Evolutionary conservation across 495 filamentous ascomycete species (phyloP).

Genomic region (Elasticomyces elasticus): DNA sequence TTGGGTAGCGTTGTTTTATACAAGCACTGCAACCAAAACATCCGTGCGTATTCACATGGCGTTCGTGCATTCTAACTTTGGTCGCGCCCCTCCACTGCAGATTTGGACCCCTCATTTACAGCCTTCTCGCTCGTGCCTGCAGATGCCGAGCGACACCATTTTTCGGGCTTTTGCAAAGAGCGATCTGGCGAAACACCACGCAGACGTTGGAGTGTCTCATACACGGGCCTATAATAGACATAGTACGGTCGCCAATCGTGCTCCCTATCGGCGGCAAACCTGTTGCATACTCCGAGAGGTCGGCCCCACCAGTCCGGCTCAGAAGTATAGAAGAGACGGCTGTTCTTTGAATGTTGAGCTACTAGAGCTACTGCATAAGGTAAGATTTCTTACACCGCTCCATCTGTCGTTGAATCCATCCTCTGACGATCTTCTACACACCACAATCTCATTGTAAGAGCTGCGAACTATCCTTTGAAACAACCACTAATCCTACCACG

Average conservation of each 20-base stretch:
- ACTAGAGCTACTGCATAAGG: not conserved
- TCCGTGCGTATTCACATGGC: not conserved
- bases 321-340: not conserved
- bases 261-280: too few relatives aligned
- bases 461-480: not conserved
- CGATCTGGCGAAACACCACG: not conserved
- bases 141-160: too few relatives aligned
- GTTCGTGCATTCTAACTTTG: not conserved
- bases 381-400: constrained; percentile 3
- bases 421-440: too few relatives aligned
- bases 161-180: not conserved
- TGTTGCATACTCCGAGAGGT: not conserved
- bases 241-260: too few relatives aligned
- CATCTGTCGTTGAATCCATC: not conserved
- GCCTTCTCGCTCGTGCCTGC: not conserved
- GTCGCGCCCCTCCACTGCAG: not conserved
- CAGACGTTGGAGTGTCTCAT: not conserved
- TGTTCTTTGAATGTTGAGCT: not conserved
- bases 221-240: not conserved
- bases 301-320: not conserved
- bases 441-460: constrained; percentile 2
- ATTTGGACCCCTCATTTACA: not conserved
- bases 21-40: not conserved
- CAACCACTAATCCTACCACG: not conserved
- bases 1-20: not conserved